phyloP scores from a whole-genome alignment of 495 filamentous ascomycete genomes.

The Aspergillus affinis region DNA sequence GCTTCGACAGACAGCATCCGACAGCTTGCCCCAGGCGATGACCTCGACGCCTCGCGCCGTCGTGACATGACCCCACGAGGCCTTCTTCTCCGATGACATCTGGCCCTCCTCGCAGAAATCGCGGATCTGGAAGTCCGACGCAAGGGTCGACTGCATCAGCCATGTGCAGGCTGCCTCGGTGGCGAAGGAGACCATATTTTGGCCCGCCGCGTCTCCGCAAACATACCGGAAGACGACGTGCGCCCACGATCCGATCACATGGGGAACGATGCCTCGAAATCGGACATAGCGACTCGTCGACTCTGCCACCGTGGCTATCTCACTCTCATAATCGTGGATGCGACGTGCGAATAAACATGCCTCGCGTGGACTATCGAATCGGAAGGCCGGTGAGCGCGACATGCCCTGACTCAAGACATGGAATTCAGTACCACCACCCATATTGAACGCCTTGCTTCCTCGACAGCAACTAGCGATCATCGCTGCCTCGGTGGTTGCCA shows the following conservation, averaged over 20 bases:
- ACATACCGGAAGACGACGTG: conserved; percentile 15
- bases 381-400: conserved; percentile 15
- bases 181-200: conserved; percentile 20
- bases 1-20: conserved; percentile 5
- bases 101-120: conserved; percentile 12
- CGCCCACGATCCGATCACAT: conserved; percentile 13
- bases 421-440: conserved; percentile 11
- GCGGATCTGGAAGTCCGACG: neutral
- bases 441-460: conserved; percentile 14
- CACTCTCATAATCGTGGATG: neutral
- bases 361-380: conserved; percentile 7
- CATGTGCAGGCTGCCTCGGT: conserved; percentile 15
- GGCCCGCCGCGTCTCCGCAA: conserved; percentile 17
- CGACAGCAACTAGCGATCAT: conserved; percentile 20
- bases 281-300: conserved; percentile 13
- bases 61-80: conserved; percentile 18
- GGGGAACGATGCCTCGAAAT: conserved; percentile 3
- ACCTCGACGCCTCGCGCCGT: conserved; percentile 15
- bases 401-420: conserved; percentile 11
- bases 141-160: neutral
- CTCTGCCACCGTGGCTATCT: conserved; percentile 10
- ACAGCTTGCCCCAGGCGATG: conserved; percentile 15
- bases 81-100: conserved; percentile 13
- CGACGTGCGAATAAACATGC: conserved; percentile 7
- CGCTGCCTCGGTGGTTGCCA: conserved; percentile 18